Conservation (phyloP, 495 filamentous ascomycete genomes). For the Venustampulla echinocandica region DNA sequence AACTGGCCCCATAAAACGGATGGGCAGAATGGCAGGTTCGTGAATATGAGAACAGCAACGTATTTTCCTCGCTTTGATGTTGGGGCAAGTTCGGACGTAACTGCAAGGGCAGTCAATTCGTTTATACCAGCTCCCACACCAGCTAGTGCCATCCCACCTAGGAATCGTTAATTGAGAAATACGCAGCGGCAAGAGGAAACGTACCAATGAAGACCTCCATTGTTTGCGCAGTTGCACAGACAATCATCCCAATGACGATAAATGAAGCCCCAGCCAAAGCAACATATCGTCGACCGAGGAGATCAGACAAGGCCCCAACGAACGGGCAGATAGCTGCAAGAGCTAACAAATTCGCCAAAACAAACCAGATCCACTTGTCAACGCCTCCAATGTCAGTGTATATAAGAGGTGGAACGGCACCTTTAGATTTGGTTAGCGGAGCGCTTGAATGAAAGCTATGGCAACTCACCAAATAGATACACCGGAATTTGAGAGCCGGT, state of each 20-base stretch:
- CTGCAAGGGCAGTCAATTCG: slow-evolving; percentile 60
- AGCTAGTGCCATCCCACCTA: slow-evolving; percentile 53
- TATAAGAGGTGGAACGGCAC: slow-evolving; percentile 54
- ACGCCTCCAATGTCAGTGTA: slow-evolving; percentile 56
- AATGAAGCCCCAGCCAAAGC: slow-evolving; percentile 51
- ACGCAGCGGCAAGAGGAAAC: slow-evolving; percentile 19
- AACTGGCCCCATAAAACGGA: slow-evolving; percentile 64
- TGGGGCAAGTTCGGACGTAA: slow-evolving; percentile 60
- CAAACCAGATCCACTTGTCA: slow-evolving; percentile 67
- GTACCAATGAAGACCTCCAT: slow-evolving; percentile 66
- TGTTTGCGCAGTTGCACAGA: slow-evolving; percentile 50
- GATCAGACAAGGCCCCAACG: slow-evolving; percentile 61
- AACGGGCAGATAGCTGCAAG: slow-evolving; percentile 64
- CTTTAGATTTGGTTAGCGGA: slow-evolving; percentile 21
- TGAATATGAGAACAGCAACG: slow-evolving; percentile 57
- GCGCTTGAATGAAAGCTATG: background rate
- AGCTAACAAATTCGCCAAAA: slow-evolving; percentile 57
- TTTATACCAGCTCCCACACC: slow-evolving; percentile 56
- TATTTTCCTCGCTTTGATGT: slow-evolving; percentile 60
- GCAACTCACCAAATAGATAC: slow-evolving; percentile 45
- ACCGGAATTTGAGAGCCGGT: slow-evolving; percentile 57
- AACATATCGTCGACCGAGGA: slow-evolving; percentile 59
- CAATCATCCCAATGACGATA: slow-evolving; percentile 57
- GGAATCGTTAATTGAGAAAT: slow-evolving; percentile 25
- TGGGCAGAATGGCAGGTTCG: slow-evolving; percentile 59